phyloP scores from a whole-genome alignment of 805 yeast species.

The Teunomyces stri region DNA sequence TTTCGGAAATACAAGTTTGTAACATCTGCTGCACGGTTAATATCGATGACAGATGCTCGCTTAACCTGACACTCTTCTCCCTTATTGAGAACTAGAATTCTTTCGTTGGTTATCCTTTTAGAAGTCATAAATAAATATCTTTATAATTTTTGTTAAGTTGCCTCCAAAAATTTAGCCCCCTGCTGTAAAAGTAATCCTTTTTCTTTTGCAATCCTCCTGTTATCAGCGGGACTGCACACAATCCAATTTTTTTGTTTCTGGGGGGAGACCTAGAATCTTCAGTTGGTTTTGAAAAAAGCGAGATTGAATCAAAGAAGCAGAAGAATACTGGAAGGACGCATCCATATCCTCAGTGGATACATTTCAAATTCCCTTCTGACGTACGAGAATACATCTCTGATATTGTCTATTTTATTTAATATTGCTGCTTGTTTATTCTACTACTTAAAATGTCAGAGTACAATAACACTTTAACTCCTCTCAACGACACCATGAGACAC shows the following conservation, averaged over 20 bases:
- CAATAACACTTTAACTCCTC: conserved; percentile 38
- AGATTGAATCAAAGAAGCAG: not conserved
- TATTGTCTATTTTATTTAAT: not conserved
- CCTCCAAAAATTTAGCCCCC: conserved; percentile 3
- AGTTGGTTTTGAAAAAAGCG: not conserved
- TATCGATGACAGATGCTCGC: conserved; percentile 33
- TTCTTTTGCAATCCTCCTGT: conserved; percentile 4
- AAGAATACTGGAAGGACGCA: not conserved
- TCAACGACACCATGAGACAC: conserved; percentile 58
- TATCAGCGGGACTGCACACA: not conserved
- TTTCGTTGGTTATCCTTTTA: conserved; percentile 5
- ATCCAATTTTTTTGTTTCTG: not conserved
- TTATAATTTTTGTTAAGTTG: not conserved
- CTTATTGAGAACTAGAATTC: conserved; percentile 11
- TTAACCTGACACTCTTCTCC: conserved; percentile 16
- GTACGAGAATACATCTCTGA: not conserved
- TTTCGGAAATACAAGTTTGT: conserved; percentile 32
- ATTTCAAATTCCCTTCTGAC: not conserved
- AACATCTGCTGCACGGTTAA: conserved; percentile 20
- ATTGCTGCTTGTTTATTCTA: not conserved
- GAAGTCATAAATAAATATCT: conserved; percentile 2
- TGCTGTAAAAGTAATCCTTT: not conserved
- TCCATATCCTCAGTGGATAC: not conserved
- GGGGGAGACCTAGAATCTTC: not conserved
- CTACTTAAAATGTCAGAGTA: not conserved